A percentile compares a stretch with the other conserved stretches of the same genome.
Conservation (phyloP, 2,329 filamentous ascomycete genomes). For the Aaosphaeria arxii region DNA sequence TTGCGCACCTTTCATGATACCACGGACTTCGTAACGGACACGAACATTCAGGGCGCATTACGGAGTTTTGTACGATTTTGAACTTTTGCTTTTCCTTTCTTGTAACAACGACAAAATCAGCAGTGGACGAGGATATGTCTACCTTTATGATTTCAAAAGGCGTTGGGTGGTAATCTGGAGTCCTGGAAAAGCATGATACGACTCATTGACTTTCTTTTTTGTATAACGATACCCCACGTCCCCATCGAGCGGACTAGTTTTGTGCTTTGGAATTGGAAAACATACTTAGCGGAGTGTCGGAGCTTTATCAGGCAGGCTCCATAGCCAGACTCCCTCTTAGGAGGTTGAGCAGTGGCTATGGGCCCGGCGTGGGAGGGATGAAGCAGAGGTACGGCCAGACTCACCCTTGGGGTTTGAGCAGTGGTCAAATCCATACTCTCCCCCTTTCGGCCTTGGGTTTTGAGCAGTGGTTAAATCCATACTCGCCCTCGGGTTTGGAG, state of each 20-base stretch:
- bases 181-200: background rate
- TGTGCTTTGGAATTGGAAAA: background rate
- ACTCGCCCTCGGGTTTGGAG: too few species aligned
- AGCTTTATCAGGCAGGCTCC: background rate
- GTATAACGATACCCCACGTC: background rate
- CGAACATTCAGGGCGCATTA: background rate
- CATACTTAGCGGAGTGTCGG: background rate
- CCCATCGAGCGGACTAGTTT: background rate
- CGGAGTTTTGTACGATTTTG: background rate
- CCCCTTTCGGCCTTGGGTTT: too few species aligned
- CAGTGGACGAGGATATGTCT: background rate
- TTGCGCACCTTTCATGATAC: background rate
- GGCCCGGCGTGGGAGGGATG: too few species aligned
- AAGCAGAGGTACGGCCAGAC: too few species aligned
- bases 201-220: background rate
- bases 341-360: background rate
- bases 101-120: background rate
- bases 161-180: background rate
- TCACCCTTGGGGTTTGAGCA: too few species aligned
- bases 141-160: background rate
- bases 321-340: background rate
- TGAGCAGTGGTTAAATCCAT: too few species aligned
- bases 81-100: background rate
- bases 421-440: too few species aligned
- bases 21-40: background rate